Evolutionary conservation across 129 eudicot species (phyloP).

Genomic region (Helianthus tuberosus): DNA sequence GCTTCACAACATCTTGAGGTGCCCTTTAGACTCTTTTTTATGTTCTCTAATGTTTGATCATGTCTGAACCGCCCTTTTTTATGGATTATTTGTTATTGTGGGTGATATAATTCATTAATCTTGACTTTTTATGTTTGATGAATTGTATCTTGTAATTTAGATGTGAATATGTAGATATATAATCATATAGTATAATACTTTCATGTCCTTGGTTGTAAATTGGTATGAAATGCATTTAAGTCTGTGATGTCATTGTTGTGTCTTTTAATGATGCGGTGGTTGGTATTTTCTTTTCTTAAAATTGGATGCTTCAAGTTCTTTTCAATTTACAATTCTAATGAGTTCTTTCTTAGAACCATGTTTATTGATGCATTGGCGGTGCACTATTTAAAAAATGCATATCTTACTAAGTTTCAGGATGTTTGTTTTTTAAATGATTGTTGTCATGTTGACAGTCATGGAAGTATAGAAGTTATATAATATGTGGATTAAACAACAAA

Average conservation of each 20-base stretch:
- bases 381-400: not conserved
- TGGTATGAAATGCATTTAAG: conserved; percentile 9
- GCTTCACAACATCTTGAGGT: too few species aligned
- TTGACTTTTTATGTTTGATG: not conserved
- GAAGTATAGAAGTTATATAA: not conserved
- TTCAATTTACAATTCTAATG: conserved; percentile 3
- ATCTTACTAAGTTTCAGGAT: not conserved
- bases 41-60: too few species aligned
- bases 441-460: too few species aligned
- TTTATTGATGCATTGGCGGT: too few species aligned
- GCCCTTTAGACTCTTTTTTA: conserved; percentile 24
- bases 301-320: conserved; percentile 18
- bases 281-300: not conserved
- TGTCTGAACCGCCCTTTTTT: not conserved
- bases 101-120: not conserved
- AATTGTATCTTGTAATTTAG: not conserved
- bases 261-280: not conserved
- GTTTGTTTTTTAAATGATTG: not conserved
- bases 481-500: not conserved
- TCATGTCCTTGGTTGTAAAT: not conserved
- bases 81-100: not conserved
- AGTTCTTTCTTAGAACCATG: not conserved
- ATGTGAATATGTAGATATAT: not conserved
- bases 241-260: conserved; percentile 20
- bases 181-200: not conserved